Evolutionary conservation across 192 early-diverging fungal species (phyloP), one percentile per base, ranked within the genome.

Genomic region (Phlyctochytrium bullatum): DNA sequence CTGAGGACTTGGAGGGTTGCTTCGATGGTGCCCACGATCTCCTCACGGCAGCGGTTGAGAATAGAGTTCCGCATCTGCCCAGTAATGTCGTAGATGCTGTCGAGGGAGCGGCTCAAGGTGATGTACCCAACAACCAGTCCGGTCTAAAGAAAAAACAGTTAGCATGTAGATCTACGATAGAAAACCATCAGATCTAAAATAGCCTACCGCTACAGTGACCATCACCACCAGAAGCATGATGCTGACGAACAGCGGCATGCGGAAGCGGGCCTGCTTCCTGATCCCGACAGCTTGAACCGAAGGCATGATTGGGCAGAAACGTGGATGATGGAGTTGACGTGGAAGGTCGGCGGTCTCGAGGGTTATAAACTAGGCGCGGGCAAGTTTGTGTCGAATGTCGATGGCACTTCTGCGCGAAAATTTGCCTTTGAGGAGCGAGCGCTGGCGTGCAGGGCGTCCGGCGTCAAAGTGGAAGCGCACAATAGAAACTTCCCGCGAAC

Each of bases 11-110:
- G 12, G 12, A 25, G 12, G 54, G 20, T 57, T 28, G 4, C 54
- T 24, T 57, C 20, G 25, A 57, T 10, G 27, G 54, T 57, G 54
- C 12, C 10, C 10, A 20, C 27, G 54, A 57, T 25, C 4, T 6
- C 27, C 27, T 57, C 54, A 20, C 20, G 10, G 16, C 12, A 24
- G 6, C 54, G 54, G 27, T 57, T 57, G 27, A 57, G 54, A 57
- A 57, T 57, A 10, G 54, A 10, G 4, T 6, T 14, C 16, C 54
- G 12, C 12, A 57, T 27, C 54, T 57, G 54, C 4, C 6, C 25
- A 6, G 54, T 57, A 25, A 57, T 57, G 27, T 57, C 54, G 54
- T 57, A 20, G 54, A 57, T 57, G 54, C 12, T 24, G 27, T 28
- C 27, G 12, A 25, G 27, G 54, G 20, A 25, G 4, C 25, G 10